Evolutionary conservation across 108 stramenopile species (phyloP).

Genomic region (Licmophora abbreviata): DNA sequence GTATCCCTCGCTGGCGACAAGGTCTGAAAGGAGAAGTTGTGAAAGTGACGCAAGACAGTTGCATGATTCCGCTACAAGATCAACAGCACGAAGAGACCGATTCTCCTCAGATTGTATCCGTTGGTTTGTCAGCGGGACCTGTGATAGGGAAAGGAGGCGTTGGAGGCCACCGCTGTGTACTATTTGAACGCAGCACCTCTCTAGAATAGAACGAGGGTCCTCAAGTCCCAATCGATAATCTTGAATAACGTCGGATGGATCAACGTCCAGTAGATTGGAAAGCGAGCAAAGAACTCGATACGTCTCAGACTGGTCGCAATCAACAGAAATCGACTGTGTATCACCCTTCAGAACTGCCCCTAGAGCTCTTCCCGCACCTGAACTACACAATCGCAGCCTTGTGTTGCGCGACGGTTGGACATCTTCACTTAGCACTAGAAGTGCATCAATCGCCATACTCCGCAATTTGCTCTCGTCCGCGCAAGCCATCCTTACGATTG

Average conservation of each 20-base stretch:
- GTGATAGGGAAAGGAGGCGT: constrained; percentile 31
- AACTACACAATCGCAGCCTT: constrained; percentile 33
- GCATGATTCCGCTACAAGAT: constrained; percentile 41
- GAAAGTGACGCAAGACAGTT: constrained; percentile 41
- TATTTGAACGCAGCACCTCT: constrained; percentile 25
- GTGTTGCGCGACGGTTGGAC: constrained; percentile 25
- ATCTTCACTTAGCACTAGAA: constrained; percentile 57
- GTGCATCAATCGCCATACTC: constrained; percentile 33
- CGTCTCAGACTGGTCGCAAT: background rate
- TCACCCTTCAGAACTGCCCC: constrained; percentile 31
- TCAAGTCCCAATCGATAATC: background rate
- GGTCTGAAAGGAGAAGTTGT: constrained; percentile 42
- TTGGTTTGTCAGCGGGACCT: constrained; percentile 20
- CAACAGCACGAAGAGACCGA: constrained; percentile 16
- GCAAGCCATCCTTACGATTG: constrained; percentile 40
- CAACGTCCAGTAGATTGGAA: constrained; percentile 46
- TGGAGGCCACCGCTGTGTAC: constrained; percentile 41
- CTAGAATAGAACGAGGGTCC: constrained; percentile 6
- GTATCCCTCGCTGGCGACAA: constrained; percentile 19
- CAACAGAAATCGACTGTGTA: background rate
- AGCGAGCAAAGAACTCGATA: constrained; percentile 40
- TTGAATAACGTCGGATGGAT: no score
- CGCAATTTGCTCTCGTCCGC: constrained; percentile 27
- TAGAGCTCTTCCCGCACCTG: constrained; percentile 36
- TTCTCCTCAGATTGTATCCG: constrained; percentile 6